A percentile compares a stretch with the other conserved stretches of the same genome.
Evolutionary conservation across 805 yeast species (phyloP).

Genomic region (Kodamaea restingae): DNA sequence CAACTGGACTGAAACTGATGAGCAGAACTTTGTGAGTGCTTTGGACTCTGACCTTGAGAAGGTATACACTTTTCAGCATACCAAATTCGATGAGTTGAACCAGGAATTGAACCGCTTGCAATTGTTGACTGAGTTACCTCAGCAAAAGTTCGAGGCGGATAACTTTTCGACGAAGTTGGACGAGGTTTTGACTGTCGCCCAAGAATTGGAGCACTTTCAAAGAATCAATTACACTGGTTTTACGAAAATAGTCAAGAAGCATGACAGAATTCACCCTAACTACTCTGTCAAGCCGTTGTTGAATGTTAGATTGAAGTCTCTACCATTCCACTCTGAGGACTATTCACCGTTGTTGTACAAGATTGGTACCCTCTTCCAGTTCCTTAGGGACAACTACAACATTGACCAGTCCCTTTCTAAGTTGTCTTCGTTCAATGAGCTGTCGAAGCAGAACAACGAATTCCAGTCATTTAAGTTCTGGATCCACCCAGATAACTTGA

Average conservation of each 20-base stretch:
- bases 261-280: constrained; percentile 82
- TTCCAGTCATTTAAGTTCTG: constrained; percentile 80
- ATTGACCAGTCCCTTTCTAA: constrained; percentile 46
- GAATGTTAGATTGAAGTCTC: constrained; percentile 77
- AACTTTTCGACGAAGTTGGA: constrained; percentile 69
- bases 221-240: constrained; percentile 94
- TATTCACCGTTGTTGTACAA: constrained; percentile 87
- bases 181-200: constrained; percentile 66
- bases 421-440: constrained; percentile 45
- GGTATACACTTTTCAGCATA: constrained; percentile 67
- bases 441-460: constrained; percentile 30
- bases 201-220: constrained; percentile 84
- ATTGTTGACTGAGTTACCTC: constrained; percentile 40
- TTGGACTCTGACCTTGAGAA: constrained; percentile 71
- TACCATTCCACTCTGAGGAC: constrained; percentile 94
- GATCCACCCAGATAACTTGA: constrained; percentile 94
- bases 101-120: constrained; percentile 64
- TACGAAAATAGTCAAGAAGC: constrained; percentile 90
- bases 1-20: constrained; percentile 69
- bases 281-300: constrained; percentile 89
- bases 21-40: constrained; percentile 59
- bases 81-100: constrained; percentile 66
- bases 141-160: constrained; percentile 49
- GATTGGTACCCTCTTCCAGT: constrained; percentile 74
- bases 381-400: constrained; percentile 69